Conservation (phyloP, 1,284 basidiomycete species). For the Heterobasidion irregulare region DNA sequence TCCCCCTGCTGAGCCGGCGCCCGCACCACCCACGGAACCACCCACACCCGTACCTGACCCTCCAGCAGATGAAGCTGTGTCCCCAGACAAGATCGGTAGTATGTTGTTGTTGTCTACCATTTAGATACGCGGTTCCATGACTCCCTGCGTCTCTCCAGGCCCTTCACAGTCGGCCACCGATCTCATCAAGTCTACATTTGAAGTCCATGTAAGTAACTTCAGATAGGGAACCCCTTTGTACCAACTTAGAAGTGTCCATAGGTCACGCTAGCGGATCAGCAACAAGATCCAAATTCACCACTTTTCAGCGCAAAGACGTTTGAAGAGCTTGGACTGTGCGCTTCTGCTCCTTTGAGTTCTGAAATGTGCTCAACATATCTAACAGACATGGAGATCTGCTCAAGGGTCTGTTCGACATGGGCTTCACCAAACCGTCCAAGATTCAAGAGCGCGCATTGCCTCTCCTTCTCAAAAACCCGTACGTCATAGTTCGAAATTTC, state of each 20-base stretch:
- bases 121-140: not conserved
- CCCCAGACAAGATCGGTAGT: not conserved
- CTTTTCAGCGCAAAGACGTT: constrained; percentile 93
- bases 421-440: constrained; percentile 97
- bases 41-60: not conserved
- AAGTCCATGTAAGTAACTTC: constrained; percentile 49
- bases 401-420: constrained; percentile 95
- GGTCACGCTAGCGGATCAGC: constrained; percentile 97
- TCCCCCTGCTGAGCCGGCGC: not conserved
- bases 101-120: not conserved
- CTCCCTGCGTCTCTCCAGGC: not conserved
- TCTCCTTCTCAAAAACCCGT: constrained; percentile 88
- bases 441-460: constrained; percentile 98
- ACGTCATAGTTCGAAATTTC: constrained; percentile 6
- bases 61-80: not conserved
- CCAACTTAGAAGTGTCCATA: constrained; percentile 22
- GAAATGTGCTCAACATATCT: constrained; percentile 3
- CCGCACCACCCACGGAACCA: not conserved
- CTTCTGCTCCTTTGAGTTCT: constrained; percentile 7
- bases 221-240: no score
- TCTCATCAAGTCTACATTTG: constrained; percentile 65
- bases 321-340: constrained; percentile 88
- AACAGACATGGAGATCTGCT: constrained; percentile 80
- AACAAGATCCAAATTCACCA: constrained; percentile 93
- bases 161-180: constrained; percentile 30